These are phyloP conservation scores for Trypanosoma rangeli DNA, from an alignment of 208 protist species.

Conservation along the genomic window DNA sequence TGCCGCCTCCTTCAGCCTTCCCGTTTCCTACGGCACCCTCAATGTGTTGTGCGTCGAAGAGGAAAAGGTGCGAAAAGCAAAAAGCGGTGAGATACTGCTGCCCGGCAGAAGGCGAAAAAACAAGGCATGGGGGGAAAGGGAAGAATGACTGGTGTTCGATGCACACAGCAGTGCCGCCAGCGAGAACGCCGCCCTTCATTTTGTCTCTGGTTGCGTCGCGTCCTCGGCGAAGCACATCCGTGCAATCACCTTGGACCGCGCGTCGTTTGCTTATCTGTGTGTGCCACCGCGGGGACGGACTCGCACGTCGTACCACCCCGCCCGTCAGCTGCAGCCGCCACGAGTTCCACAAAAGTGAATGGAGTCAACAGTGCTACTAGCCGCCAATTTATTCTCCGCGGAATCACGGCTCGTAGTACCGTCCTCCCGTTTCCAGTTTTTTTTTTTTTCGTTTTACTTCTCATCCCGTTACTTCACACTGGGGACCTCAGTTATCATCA, in stretches of 20 bases:
- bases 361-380: too few species aligned
- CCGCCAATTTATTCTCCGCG: too few species aligned
- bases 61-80: slow-evolving; percentile 4
- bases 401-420: too few species aligned
- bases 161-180: background rate
- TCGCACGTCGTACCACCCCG: too few species aligned
- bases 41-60: slow-evolving; percentile 1
- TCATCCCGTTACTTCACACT: background rate
- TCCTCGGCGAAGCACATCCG: too few species aligned
- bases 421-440: background rate
- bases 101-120: background rate
- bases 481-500: background rate
- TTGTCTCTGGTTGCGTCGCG: background rate
- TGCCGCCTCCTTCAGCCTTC: background rate
- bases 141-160: background rate
- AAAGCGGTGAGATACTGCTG: background rate
- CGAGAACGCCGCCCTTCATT: background rate
- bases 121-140: background rate
- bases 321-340: too few species aligned
- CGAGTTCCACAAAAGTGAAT: too few species aligned
- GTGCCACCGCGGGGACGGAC: too few species aligned
- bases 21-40: background rate
- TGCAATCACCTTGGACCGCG: too few species aligned
- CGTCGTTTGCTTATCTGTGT: too few species aligned
- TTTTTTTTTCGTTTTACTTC: slow-evolving; percentile 2